Evolutionary conservation across 2,329 filamentous ascomycete species (phyloP).

Genomic region (Penicillium janthinellum): DNA sequence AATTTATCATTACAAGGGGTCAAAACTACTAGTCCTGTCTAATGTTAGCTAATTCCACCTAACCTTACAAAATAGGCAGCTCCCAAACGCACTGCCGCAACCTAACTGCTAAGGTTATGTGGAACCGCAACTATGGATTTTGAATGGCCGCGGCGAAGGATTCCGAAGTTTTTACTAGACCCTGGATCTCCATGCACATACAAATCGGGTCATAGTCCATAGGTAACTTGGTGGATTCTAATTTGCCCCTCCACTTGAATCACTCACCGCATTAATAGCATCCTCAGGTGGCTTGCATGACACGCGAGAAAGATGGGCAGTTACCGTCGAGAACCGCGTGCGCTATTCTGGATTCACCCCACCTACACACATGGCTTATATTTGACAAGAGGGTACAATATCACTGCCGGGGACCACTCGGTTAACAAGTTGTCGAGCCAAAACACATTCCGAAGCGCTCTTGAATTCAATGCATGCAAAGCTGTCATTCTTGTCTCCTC

Average conservation of each 20-base stretch:
- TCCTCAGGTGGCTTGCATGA: background rate
- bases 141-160: conserved; percentile 11
- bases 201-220: background rate
- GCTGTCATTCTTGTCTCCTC: background rate
- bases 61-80: background rate
- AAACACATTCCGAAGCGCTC: background rate
- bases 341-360: background rate
- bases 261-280: background rate
- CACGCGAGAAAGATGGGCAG: background rate
- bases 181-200: background rate
- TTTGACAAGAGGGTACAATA: background rate
- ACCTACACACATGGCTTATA: background rate
- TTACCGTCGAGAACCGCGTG: background rate
- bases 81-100: background rate
- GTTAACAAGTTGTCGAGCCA: background rate
- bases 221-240: background rate
- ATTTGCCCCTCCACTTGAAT: background rate
- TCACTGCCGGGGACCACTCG: background rate
- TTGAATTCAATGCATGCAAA: background rate
- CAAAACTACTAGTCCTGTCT: background rate
- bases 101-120: background rate
- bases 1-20: background rate
- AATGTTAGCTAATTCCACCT: background rate
- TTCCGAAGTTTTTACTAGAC: conserved; percentile 1
- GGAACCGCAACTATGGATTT: background rate